phyloP scores from a whole-genome alignment of 768 basidiomycete species.

The Podaxis sp. region DNA sequence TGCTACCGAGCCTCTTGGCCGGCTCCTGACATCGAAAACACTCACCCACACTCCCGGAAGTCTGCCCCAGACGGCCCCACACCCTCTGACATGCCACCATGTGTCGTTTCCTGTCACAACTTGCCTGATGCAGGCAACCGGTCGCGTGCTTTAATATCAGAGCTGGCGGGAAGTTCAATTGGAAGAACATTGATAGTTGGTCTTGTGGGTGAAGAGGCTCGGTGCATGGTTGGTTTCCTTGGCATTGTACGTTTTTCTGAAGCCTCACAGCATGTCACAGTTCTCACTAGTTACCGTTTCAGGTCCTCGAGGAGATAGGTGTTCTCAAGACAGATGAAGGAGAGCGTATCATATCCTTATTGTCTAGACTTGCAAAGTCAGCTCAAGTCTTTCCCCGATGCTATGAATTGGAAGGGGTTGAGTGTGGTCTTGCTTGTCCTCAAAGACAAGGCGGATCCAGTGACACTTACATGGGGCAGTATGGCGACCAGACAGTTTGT shows the following conservation, averaged over 20 bases:
- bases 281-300: not conserved
- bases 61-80: not conserved
- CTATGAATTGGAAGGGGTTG: not conserved
- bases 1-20: too few species aligned
- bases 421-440: not conserved
- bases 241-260: not conserved
- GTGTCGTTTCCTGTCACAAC: not conserved
- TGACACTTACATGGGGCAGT: slow-evolving; percentile 1
- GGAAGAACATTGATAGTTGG: not conserved
- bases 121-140: not conserved
- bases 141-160: not conserved
- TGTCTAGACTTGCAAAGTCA: slow-evolving; percentile 1
- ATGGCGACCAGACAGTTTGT: not conserved
- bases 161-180: not conserved
- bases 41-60: too few species aligned
- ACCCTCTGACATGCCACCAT: not conserved
- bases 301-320: not conserved
- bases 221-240: slow-evolving; percentile 1
- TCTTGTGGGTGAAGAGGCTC: not conserved
- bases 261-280: not conserved
- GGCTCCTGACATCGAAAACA: too few species aligned
- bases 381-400: slow-evolving; percentile 3
- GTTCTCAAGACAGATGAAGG: not conserved
- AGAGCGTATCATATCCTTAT: not conserved
- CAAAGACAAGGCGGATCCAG: not conserved